phyloP scores from a whole-genome alignment of 2,329 filamentous ascomycete species.

The Nectriaceae sp. region DNA sequence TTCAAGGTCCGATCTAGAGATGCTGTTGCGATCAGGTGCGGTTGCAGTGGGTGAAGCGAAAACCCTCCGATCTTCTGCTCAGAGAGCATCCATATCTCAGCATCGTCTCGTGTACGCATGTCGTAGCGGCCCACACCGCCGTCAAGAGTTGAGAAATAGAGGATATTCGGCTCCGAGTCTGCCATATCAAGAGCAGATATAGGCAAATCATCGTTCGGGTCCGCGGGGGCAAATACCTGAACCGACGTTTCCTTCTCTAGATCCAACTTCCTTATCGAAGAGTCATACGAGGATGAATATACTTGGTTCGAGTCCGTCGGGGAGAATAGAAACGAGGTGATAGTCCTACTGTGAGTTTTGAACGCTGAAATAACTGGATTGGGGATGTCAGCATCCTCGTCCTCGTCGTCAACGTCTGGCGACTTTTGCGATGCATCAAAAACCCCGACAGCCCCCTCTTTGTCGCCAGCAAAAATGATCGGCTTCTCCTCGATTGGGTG shows the following conservation, averaged over 20 bases:
- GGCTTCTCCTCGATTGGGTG: conserved; percentile 87
- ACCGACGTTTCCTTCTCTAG: conserved; percentile 76
- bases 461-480: conserved; percentile 90
- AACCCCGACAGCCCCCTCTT: conserved; percentile 85
- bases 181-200: conserved; percentile 85
- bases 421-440: conserved; percentile 81
- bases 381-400: conserved; percentile 66
- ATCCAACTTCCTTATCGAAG: conserved; percentile 85
- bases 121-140: conserved; percentile 84
- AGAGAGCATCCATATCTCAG: conserved; percentile 73
- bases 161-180: conserved; percentile 65
- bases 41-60: conserved; percentile 74
- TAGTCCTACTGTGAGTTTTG: conserved; percentile 87
- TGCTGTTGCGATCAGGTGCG: conserved; percentile 85
- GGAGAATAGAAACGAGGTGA: conserved; percentile 80
- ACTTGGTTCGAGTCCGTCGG: conserved; percentile 72
- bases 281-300: conserved; percentile 89
- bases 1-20: conserved; percentile 87
- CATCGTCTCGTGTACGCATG: conserved; percentile 58
- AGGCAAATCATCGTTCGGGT: conserved; percentile 70
- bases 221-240: conserved; percentile 77
- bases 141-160: conserved; percentile 87
- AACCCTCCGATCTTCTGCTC: conserved; percentile 98
- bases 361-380: conserved; percentile 85
- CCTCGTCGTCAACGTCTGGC: conserved; percentile 62